A percentile compares a stretch with the other conserved stretches of the same genome.
Conservation (phyloP, 1,284 basidiomycete species). For the Rhodotorula sp. region DNA sequence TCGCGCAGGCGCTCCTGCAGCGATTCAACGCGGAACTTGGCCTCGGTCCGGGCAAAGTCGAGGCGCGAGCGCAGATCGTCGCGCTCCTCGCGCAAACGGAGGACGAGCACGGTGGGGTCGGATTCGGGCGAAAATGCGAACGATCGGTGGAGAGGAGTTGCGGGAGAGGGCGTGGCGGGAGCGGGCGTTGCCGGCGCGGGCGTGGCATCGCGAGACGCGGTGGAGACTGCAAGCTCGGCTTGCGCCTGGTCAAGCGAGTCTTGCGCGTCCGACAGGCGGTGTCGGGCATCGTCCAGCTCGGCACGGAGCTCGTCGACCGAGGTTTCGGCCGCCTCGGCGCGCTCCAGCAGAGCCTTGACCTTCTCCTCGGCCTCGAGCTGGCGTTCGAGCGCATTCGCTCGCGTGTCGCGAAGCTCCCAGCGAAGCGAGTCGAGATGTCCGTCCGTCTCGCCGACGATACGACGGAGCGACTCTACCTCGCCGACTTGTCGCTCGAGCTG, state of each 20-base stretch:
- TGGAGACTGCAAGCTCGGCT: constrained; percentile 9
- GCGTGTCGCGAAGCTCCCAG: constrained; percentile 15
- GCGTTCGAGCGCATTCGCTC: neutral
- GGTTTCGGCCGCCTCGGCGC: constrained; percentile 17
- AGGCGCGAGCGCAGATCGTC: constrained; percentile 36
- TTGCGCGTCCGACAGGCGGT: constrained; percentile 19
- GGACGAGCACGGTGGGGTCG: constrained; percentile 23
- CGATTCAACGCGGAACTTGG: constrained; percentile 18
- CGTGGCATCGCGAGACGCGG: neutral
- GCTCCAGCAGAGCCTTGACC: neutral
- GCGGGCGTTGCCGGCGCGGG: neutral
- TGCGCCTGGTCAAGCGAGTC: constrained; percentile 25
- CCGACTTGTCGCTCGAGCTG: constrained; percentile 8
- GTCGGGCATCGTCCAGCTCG: constrained; percentile 22
- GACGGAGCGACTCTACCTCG: constrained; percentile 15
- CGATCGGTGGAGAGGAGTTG: constrained; percentile 5
- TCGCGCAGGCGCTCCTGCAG: constrained; percentile 23
- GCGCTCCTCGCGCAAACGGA: constrained; percentile 38
- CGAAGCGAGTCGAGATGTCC: constrained; percentile 19
- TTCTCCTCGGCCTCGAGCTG: neutral
- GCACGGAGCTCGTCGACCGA: constrained; percentile 11
- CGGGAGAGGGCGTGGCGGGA: constrained; percentile 4
- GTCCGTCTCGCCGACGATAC: constrained; percentile 17
- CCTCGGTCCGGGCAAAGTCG: constrained; percentile 36
- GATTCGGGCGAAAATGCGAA: constrained; percentile 10